Conservation (phyloP, 2,329 filamentous ascomycete genomes). For the Grosmannia huntii region DNA sequence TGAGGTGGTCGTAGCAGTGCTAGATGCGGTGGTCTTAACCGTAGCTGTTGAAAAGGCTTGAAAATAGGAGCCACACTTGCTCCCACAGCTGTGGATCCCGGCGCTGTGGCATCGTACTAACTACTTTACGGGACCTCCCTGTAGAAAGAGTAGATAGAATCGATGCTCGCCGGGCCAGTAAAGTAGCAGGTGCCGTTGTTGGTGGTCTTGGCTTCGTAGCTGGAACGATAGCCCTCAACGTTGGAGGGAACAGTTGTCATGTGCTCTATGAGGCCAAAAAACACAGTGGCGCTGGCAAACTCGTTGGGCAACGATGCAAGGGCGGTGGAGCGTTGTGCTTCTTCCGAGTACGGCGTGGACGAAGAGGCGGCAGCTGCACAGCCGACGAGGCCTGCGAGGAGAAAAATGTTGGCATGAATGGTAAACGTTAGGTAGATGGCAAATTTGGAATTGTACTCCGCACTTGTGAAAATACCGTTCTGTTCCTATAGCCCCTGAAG, state of each 20-base stretch:
- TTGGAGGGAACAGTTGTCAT: conserved; percentile 15
- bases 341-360: not conserved
- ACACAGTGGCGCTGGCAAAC: conserved; percentile 10
- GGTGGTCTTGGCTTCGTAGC: not conserved
- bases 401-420: not conserved
- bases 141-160: conserved; percentile 13
- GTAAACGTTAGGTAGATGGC: not conserved
- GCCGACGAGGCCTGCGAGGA: conserved; percentile 10
- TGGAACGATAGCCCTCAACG: conserved; percentile 10
- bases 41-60: not conserved
- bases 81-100: conserved; percentile 13
- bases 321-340: conserved; percentile 5
- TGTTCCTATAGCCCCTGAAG: no score
- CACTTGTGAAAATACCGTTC: no score
- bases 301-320: not conserved
- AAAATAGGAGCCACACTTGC: conserved; percentile 10
- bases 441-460: no score
- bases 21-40: not conserved
- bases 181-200: conserved; percentile 15
- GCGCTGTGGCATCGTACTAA: conserved; percentile 15
- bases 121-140: conserved; percentile 3
- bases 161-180: conserved; percentile 14
- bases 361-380: conserved; percentile 11
- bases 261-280: conserved; percentile 11
- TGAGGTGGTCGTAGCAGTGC: not conserved